Conservation (phyloP, 208 protist genomes). For the Entamoeba moshkovskii region DNA sequence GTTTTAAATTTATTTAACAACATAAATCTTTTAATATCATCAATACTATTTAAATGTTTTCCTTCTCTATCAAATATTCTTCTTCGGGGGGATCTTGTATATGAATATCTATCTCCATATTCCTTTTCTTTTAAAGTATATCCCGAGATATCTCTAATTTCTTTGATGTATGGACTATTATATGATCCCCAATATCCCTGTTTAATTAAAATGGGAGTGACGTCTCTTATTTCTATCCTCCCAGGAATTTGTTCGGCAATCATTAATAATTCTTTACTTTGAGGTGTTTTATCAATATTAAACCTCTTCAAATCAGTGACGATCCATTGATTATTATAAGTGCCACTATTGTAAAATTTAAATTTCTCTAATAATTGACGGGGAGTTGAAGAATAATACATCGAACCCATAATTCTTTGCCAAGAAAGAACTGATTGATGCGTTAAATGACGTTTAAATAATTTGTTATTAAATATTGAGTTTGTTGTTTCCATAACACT, state of each 20-base stretch:
- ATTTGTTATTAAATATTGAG: background rate
- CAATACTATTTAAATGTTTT: slow-evolving; percentile 9
- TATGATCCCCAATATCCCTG: slow-evolving; percentile 55
- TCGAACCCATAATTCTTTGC: slow-evolving; percentile 50
- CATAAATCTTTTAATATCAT: slow-evolving; percentile 15
- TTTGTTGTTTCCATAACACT: background rate
- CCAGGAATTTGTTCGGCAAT: slow-evolving; percentile 58
- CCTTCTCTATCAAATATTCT: slow-evolving; percentile 48
- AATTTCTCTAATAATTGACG: slow-evolving; percentile 53
- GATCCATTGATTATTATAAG: slow-evolving; percentile 69
- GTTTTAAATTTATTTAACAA: slow-evolving; percentile 51
- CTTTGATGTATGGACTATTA: slow-evolving; percentile 57
- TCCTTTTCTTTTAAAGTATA: slow-evolving; percentile 15
- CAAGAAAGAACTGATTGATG: slow-evolving; percentile 42
- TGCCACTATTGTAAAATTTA: slow-evolving; percentile 55
- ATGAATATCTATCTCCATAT: slow-evolving; percentile 45
- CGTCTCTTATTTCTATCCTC: slow-evolving; percentile 38
- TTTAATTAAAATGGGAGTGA: slow-evolving; percentile 39
- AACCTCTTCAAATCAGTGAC: slow-evolving; percentile 54
- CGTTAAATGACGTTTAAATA: background rate
- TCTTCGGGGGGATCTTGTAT: slow-evolving; percentile 41
- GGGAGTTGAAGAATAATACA: slow-evolving; percentile 37
- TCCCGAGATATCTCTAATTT: slow-evolving; percentile 54
- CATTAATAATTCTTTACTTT: slow-evolving; percentile 35
- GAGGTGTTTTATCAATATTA: slow-evolving; percentile 9